These are phyloP conservation scores for Bertia moriformis DNA, from an alignment of 2,329 filamentous ascomycete genomes.

Conservation along the genomic window DNA sequence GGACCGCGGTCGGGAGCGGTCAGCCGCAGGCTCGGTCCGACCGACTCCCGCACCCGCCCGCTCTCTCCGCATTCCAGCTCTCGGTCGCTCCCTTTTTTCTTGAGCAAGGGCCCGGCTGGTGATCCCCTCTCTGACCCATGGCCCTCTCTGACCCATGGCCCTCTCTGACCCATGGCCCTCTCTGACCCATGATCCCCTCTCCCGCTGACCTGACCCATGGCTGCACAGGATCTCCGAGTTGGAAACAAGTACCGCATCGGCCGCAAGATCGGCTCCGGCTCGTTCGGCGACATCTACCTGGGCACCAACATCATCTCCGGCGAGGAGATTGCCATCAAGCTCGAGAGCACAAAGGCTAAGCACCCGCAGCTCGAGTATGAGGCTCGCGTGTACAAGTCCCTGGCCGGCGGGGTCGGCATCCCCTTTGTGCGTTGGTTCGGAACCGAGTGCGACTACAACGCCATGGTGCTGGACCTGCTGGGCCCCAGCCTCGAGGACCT, in stretches of 20 bases:
- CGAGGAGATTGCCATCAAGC: constrained; percentile 98
- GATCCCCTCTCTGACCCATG: no score
- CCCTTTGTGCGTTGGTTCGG: constrained; percentile 99
- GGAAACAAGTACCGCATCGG: constrained; percentile 99
- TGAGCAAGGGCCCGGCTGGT: no score
- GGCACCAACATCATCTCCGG: constrained; percentile 98
- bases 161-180: no score
- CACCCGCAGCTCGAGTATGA: constrained; percentile 98
- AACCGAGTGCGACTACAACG: constrained; percentile 98
- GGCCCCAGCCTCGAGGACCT: constrained; percentile 92
- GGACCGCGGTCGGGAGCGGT: no score
- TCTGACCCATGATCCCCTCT: constrained; percentile 4
- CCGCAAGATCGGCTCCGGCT: constrained; percentile 95
- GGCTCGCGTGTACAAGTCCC: constrained; percentile 77
- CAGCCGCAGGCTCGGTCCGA: no score
- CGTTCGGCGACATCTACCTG: constrained; percentile 96
- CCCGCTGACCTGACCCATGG: constrained; percentile 20
- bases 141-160: no score
- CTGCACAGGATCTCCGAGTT: constrained; percentile 85
- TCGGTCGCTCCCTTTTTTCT: no score
- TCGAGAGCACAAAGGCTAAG: constrained; percentile 98
- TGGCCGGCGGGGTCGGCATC: constrained; percentile 92
- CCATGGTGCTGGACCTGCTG: constrained; percentile 95
- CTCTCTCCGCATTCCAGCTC: no score
- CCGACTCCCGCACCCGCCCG: no score